These are phyloP conservation scores for Recurvomyces mirabilis DNA, from an alignment of 495 filamentous ascomycete species.

Conservation along the genomic window DNA sequence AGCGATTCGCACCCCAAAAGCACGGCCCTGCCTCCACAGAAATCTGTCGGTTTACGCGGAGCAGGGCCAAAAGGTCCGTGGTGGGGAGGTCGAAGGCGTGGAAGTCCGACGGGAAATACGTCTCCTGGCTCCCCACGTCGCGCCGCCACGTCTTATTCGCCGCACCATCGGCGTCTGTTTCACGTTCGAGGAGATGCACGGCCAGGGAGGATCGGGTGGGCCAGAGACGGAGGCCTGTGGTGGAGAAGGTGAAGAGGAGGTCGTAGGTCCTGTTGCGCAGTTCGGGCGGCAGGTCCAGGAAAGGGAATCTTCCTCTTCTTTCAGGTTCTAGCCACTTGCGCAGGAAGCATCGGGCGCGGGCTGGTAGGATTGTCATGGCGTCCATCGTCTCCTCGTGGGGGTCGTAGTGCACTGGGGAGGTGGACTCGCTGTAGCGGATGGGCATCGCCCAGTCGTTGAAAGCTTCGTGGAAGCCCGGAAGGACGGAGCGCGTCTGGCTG, in stretches of 20 bases:
- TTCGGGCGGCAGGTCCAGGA: not conserved
- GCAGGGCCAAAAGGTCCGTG: not conserved
- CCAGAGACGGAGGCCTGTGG: not conserved
- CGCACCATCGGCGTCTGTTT: not conserved
- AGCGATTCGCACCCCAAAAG: not conserved
- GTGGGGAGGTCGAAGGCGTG: no score
- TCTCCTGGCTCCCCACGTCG: not conserved
- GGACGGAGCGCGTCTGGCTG: no score
- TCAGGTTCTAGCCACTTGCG: not conserved
- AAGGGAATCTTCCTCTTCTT: not conserved
- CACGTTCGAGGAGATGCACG: not conserved
- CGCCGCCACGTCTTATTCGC: not conserved
- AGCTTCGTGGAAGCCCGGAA: not conserved
- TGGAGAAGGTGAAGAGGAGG: not conserved
- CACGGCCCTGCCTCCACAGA: not conserved
- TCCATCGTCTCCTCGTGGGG: no score
- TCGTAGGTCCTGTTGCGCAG: not conserved
- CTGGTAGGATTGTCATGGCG: no score
- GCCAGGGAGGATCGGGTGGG: not conserved
- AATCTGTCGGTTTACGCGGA: not conserved
- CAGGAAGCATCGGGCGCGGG: not conserved
- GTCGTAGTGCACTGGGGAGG: no score
- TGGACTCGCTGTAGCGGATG: not conserved
- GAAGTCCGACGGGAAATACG: not conserved
- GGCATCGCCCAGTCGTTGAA: not conserved